Evolutionary conservation across 495 filamentous ascomycete species (phyloP), one percentile per base, ranked within the genome.

Genomic region (Astrothelium macrocarpum): DNA sequence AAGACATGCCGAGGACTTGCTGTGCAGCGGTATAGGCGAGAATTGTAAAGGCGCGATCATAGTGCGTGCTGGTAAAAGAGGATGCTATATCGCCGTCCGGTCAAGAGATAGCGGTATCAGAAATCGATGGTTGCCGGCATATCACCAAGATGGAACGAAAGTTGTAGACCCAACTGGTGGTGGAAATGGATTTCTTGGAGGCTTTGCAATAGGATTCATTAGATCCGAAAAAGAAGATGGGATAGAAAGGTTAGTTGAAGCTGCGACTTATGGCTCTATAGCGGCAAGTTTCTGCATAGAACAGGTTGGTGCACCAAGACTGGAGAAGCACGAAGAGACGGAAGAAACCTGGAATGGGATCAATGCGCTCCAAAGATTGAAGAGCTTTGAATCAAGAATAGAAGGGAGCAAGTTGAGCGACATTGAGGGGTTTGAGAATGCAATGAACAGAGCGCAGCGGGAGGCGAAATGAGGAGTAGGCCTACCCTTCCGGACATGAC

Each of bases 101-200:
- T 16, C 73, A 70, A 10, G 2, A 36, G 23, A 60, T n/a, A 12
- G 20, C 69, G 64, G 66, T 77, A 31, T 73, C 74, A 14, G 34
- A 45, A 26, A 67, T 56, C 20, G 25, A 53, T 78, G 77, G 80
- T 71, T 86, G 45, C 83, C 84, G n/a, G 83, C 84, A 14, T 85
- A 83, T 71, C 81, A 86, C 66, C 73, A 77, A 62, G 74, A 77
- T 31, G 49, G 64, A 31, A 60, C 66, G 9, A 81, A 79, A 60
- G 90, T 97, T 9, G 77, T 95, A 18, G 94, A 98, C 74, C 92
- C 93, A 0, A 98, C 94, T 0, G 94, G 94, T n/a, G 94, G 92
- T 25, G 94, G 94, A 0, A 98, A 98, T 73, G 86, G 87, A 0
- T 98, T 96, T 70, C 79, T 97, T 0, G 94, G 94, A 9, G 94